Evolutionary conservation across 202 grass and related monocot genomes (phyloP), one percentile per base, ranked within the genome.

Genomic region (Musa balbisiana): DNA sequence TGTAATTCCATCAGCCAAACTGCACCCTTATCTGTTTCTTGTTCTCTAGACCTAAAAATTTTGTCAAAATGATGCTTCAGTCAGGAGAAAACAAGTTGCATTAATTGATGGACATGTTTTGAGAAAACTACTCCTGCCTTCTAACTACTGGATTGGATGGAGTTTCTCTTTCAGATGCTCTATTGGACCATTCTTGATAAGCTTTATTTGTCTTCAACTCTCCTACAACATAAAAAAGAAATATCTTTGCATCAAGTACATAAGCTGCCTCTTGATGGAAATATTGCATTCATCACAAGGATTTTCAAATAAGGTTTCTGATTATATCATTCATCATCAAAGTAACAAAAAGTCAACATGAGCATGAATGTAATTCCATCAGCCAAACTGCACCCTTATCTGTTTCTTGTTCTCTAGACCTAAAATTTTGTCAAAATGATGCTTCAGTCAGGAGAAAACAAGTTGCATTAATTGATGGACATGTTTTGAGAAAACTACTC

Each of bases 181-280:
- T 88, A 78, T 95, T 99, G 15, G 83, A 77, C 91, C 95, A 99
- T 78, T 95, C 95, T 56, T 78, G 73, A 71, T 99, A 95, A 19
- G 73, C 69, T 83, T 90, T 99, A 51, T 87, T 87, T 54, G 87
- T 84, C 78, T 90, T 82, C 67, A 99, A 82, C 56, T 99, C 91
- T 29, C 95, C 95, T 99, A 79, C 33, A 43, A 43, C 6, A 43
- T 43, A 72, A 1, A 73, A 82, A 56, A 29, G 19, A 2, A 2
- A 12, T 43, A 43, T 43, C 20, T 52, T 13, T 50, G 11, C 54
- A 13, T 54, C 70, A 72, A n/a, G n/a, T n/a, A 11, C 63, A 25
- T 8, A 65, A 26, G n/a, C 22, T 43, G 23, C 9, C 23, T 12
- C 63, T 25, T 66, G 11, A 20, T 66, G 25, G 63, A 25, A 29